These are phyloP conservation scores for Beauveria sp. DNA, from an alignment of 2,329 filamentous ascomycete genomes.

Conservation along the genomic window DNA sequence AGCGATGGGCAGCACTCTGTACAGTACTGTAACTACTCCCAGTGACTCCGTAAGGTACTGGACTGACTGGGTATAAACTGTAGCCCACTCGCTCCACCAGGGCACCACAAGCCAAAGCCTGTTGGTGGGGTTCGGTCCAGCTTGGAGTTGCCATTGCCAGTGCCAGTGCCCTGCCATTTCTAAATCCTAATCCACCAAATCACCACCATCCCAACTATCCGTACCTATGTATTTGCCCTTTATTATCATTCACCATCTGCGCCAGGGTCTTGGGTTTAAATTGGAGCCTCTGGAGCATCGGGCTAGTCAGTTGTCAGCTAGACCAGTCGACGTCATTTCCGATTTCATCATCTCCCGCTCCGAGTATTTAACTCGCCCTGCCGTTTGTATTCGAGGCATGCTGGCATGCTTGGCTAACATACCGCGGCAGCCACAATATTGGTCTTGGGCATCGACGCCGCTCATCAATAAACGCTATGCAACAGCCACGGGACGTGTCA, in stretches of 20 bases:
- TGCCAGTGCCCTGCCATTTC: background rate
- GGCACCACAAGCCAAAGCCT: too few relatives aligned
- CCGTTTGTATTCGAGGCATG: background rate
- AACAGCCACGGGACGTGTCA: slow-evolving; percentile 3
- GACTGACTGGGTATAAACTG: too few relatives aligned
- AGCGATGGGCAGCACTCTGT: too few relatives aligned
- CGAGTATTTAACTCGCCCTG: background rate
- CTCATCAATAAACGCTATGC: background rate
- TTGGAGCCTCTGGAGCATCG: background rate
- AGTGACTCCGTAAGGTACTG: too few relatives aligned
- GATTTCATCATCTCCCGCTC: background rate
- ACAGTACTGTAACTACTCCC: too few relatives aligned
- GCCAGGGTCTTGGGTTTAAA: background rate
- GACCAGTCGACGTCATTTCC: background rate
- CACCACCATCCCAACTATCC: background rate
- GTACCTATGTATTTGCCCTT: background rate
- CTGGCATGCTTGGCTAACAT: background rate
- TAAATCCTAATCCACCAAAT: background rate
- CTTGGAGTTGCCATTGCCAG: background rate
- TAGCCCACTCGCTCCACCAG: background rate
- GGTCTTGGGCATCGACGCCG: background rate
- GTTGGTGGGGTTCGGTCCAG: background rate
- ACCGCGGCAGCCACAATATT: background rate
- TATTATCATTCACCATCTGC: background rate
- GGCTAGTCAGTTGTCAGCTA: background rate